Percentiles rank a stretch among this genome's conserved stretches.
These are phyloP conservation scores for Hibiscus tridactylites DNA, from an alignment of 345 rosid genomes.

Conservation along the genomic window DNA sequence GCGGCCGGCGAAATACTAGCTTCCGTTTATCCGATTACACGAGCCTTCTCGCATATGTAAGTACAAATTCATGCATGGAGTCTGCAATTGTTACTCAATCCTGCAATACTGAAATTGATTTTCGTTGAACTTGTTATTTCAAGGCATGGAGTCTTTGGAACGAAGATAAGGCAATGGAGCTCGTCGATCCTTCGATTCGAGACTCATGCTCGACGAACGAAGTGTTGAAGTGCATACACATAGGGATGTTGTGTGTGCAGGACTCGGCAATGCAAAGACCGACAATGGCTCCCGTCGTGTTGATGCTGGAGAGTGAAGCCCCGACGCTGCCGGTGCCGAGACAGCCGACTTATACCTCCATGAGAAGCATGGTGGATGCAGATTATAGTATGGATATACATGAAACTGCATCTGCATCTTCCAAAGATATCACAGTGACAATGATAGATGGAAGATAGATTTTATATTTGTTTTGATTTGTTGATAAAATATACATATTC, in stretches of 20 bases:
- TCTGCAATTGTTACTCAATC: background rate
- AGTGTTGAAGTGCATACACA: conserved; percentile 59
- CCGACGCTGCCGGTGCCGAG: conserved; percentile 42
- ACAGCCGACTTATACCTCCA: conserved; percentile 50
- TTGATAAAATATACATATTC: background rate
- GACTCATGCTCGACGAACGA: conserved; percentile 32
- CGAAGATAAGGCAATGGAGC: conserved; percentile 48
- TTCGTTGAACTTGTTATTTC: conserved; percentile 1
- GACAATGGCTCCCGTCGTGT: conserved; percentile 53
- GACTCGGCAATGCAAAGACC: conserved; percentile 64
- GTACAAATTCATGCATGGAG: conserved; percentile 9
- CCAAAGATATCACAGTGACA: conserved; percentile 49
- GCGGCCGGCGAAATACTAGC: conserved; percentile 50
- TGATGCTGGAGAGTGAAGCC: conserved; percentile 63
- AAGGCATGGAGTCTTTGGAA: background rate
- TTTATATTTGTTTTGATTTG: background rate
- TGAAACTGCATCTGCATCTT: conserved; percentile 29
- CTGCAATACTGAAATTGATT: background rate
- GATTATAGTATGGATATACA: conserved; percentile 27
- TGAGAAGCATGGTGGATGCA: conserved; percentile 32
- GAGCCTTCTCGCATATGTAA: conserved; percentile 47
- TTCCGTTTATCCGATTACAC: conserved; percentile 30
- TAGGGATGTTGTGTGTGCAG: conserved; percentile 82
- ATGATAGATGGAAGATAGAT: conserved; percentile 43
- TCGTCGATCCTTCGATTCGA: conserved; percentile 46